These are phyloP conservation scores for Naganishia onofrii DNA, from an alignment of 768 basidiomycete species.

Conservation along the genomic window DNA sequence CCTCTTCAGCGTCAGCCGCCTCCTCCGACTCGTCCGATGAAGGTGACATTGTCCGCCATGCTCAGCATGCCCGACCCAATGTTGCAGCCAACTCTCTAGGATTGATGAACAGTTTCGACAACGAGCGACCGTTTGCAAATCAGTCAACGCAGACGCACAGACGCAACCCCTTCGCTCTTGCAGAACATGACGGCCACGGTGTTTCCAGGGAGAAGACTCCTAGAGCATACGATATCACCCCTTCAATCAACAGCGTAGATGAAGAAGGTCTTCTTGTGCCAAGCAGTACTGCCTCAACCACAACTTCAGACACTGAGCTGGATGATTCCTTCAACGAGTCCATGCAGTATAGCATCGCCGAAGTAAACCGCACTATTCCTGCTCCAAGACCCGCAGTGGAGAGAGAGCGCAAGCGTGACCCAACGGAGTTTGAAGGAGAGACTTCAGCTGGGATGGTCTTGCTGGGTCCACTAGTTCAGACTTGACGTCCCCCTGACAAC, in stretches of 20 bases:
- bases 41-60: background rate
- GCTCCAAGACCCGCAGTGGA: background rate
- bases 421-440: background rate
- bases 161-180: constrained; percentile 2
- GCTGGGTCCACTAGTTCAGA: constrained; percentile 6
- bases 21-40: constrained; percentile 15
- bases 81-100: constrained; percentile 1
- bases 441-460: constrained; percentile 1
- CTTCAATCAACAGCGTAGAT: constrained; percentile 14
- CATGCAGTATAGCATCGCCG: background rate
- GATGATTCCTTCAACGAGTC: background rate
- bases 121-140: background rate
- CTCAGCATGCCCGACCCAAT: background rate
- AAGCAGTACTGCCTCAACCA: background rate
- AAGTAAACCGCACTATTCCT: background rate
- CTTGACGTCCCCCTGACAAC: background rate
- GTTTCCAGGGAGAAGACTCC: background rate
- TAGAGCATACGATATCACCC: constrained; percentile 3
- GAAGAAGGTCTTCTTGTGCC: constrained; percentile 17
- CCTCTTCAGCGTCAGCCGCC: constrained; percentile 5
- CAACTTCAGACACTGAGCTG: constrained; percentile 1
- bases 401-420: background rate
- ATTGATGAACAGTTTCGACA: background rate
- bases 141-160: background rate
- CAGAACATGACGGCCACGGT: background rate